Conservation (phyloP, 2,329 filamentous ascomycete species). For the Davidsoniella neocaledoniae region DNA sequence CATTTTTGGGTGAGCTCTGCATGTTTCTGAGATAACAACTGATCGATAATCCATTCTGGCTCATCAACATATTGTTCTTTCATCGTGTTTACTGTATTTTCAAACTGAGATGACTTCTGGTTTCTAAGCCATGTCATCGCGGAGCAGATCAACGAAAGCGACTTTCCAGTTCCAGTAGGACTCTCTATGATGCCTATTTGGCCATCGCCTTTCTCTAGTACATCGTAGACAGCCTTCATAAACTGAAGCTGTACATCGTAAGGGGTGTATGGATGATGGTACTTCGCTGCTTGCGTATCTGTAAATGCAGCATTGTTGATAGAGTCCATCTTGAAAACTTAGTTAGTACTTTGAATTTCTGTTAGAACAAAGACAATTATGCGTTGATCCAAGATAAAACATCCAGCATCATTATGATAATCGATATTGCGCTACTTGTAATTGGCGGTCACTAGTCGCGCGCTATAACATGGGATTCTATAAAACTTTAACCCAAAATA, state of each 20-base stretch:
- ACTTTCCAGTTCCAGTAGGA: constrained; percentile 87
- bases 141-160: constrained; percentile 75
- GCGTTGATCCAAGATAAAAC: neutral
- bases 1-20: constrained; percentile 48
- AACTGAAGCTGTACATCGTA: constrained; percentile 80
- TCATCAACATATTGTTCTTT: constrained; percentile 42
- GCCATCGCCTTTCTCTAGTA: constrained; percentile 51
- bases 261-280: constrained; percentile 74
- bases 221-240: constrained; percentile 68
- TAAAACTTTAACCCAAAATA: neutral
- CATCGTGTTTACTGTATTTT: constrained; percentile 29
- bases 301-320: neutral
- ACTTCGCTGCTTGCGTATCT: constrained; percentile 29
- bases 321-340: neutral
- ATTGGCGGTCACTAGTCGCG: neutral
- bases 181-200: constrained; percentile 83
- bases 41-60: constrained; percentile 70
- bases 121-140: constrained; percentile 82
- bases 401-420: neutral
- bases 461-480: neutral
- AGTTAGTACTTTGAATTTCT: neutral
- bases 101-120: constrained; percentile 49
- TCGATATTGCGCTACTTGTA: too few species aligned
- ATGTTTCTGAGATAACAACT: constrained; percentile 51
- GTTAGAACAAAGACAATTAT: neutral